A percentile compares a stretch with the other conserved stretches of the same genome.
phyloP scores from a whole-genome alignment of 345 rosid genomes.

The Sapria himalayana region DNA sequence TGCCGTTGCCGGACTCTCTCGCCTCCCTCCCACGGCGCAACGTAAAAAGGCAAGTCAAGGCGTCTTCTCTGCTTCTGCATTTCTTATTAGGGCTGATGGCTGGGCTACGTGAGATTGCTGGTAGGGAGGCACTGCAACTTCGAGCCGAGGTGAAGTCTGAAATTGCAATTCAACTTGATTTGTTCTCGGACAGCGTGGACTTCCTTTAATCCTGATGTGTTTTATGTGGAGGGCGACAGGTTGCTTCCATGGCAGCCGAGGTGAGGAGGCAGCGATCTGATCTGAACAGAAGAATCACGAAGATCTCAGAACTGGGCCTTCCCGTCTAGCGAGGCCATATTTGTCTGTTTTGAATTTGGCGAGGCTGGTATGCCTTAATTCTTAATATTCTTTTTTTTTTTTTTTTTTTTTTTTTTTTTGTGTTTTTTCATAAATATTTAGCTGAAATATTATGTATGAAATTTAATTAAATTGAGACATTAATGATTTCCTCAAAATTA shows the following conservation, averaged over 20 bases:
- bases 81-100: slow-evolving; percentile 58
- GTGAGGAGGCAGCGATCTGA: slow-evolving; percentile 36
- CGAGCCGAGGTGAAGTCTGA: slow-evolving; percentile 59
- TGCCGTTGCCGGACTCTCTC: neutral
- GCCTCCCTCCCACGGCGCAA: neutral
- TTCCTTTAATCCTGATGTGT: slow-evolving; percentile 1
- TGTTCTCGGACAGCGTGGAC: neutral
- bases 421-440: too few relatives aligned
- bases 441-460: too few relatives aligned
- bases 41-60: neutral
- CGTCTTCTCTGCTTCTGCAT: neutral
- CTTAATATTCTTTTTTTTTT: too few relatives aligned
- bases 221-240: too few relatives aligned
- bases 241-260: slow-evolving; percentile 58
- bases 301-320: slow-evolving; percentile 69
- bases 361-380: too few relatives aligned
- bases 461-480: too few relatives aligned
- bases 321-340: too few relatives aligned
- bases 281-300: slow-evolving; percentile 46
- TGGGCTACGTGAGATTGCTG: slow-evolving; percentile 66
- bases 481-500: too few relatives aligned
- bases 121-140: slow-evolving; percentile 82
- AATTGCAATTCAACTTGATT: neutral
- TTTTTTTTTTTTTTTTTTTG: too few relatives aligned
- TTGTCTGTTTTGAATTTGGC: too few relatives aligned